Conservation (phyloP, 129 eudicot genomes). For the Lactuca saligna region DNA sequence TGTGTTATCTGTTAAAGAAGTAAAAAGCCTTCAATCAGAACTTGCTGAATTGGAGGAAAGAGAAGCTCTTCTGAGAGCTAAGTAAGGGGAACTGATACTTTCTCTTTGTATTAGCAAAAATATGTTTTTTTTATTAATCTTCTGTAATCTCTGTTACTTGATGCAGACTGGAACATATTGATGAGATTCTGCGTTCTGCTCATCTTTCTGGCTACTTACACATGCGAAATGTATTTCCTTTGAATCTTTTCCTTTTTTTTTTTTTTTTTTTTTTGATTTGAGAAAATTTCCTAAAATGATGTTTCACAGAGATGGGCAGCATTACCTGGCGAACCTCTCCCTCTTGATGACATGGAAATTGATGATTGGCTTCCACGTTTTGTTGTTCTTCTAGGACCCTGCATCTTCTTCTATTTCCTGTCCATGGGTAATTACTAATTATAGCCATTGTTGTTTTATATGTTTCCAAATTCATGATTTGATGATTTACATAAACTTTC, state of each 20-base stretch:
- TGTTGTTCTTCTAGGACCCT: slow-evolving; percentile 87
- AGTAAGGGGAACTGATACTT: slow-evolving; percentile 47
- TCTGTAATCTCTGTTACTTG: background rate
- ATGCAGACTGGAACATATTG: slow-evolving; percentile 81
- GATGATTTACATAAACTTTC: slow-evolving; percentile 4
- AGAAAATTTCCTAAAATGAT: background rate
- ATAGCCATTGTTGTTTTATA: background rate
- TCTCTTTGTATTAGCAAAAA: background rate
- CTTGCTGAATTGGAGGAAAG: slow-evolving; percentile 74
- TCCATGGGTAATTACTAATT: slow-evolving; percentile 60
- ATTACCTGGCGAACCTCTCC: slow-evolving; percentile 94
- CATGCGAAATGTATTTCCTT: slow-evolving; percentile 52
- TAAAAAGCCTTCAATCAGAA: slow-evolving; percentile 75
- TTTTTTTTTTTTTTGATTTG: background rate
- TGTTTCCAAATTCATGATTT: background rate
- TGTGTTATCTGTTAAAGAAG: slow-evolving; percentile 64
- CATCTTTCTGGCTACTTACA: slow-evolving; percentile 75
- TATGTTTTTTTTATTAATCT: slow-evolving; percentile 6
- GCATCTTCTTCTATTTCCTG: slow-evolving; percentile 64
- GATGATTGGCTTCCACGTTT: slow-evolving; percentile 97
- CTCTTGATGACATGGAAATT: slow-evolving; percentile 80
- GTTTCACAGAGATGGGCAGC: slow-evolving; percentile 81
- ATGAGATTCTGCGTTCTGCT: slow-evolving; percentile 73
- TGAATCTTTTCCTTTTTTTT: background rate
- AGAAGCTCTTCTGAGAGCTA: slow-evolving; percentile 78